Base-by-base conservation (phyloP, 2,329 filamentous ascomycete genomes). In the Trichoderma sp. region DNA sequence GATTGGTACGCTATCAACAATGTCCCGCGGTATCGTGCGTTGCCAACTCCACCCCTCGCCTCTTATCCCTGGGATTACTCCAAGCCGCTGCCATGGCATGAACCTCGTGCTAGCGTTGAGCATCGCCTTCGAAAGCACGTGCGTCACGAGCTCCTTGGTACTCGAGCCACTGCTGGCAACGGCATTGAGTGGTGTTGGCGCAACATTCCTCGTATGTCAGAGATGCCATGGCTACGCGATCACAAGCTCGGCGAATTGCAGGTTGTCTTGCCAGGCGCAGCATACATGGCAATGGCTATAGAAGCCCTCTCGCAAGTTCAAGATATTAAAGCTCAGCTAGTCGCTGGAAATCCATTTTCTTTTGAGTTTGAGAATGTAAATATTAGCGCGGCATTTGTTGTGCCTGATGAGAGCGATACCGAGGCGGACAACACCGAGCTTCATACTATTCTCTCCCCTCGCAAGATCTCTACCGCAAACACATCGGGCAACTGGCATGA, bases 211-310 rank as follows among this genome's bases (percentile, higher is more conserved):
- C 84, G 85, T 12, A 76, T 86, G 4, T 84, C 86, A 33, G 87
- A 89, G 76, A 80, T 88, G 1, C 87, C 91, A 4, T 92, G 91
- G 84, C 83, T 91, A 12, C 84, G 87, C 59, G 87, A 91, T 77
- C 90, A 91, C 81, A 72, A 72, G 59, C 83, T 83, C 73, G 86
- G 91, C 78, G 88, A 91, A 77, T 88, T 86, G 24, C 79, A 86
- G 56, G 80, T 83, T 16, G 80, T 89, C 8, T 87, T 88, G 68
- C 88, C 88, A 0, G 84, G 79, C 1, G 84, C 87, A 0, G 86
- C 82, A 0, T 88, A 87, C 77, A 71, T 87, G 1, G 80, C 82
- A 18, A 85, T 87, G 79, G 85, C 84, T 1, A 79, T 86, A 0
- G 87, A 88, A 75, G 87, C 87, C 3, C 59, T 72, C 14, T 72